These are phyloP conservation scores for Uronychia setigera DNA, from an alignment of 73 alveolate species.

Conservation along the genomic window DNA sequence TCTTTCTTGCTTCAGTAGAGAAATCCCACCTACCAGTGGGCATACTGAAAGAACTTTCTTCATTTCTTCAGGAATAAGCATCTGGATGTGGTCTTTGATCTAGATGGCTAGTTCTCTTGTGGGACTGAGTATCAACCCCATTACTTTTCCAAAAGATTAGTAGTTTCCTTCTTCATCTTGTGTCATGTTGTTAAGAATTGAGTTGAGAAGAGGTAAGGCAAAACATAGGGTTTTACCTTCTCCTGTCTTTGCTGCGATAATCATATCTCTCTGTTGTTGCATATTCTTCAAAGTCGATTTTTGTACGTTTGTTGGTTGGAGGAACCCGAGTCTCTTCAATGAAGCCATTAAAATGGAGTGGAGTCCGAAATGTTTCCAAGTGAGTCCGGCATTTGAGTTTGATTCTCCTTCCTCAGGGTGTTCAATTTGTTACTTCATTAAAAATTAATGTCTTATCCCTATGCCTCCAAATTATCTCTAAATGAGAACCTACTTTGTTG, in stretches of 20 bases:
- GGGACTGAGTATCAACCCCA: constrained; percentile 86
- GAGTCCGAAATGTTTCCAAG: constrained; percentile 28
- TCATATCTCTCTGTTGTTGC: constrained; percentile 72
- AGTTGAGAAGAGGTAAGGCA: constrained; percentile 92
- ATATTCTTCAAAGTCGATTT: constrained; percentile 59
- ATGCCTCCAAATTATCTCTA: no score
- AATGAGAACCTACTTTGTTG: no score
- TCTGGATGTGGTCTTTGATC: constrained; percentile 88
- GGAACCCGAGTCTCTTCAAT: constrained; percentile 22
- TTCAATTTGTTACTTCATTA: no score
- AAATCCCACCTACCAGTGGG: constrained; percentile 95
- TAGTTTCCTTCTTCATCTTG: constrained; percentile 70
- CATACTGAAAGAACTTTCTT: constrained; percentile 60
- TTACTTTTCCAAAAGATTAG: constrained; percentile 9
- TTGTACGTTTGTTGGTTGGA: constrained; percentile 86
- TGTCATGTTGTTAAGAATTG: constrained; percentile 63
- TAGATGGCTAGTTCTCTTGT: constrained; percentile 96
- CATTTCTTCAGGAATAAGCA: constrained; percentile 70
- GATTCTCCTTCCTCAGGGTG: no score
- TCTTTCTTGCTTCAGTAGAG: constrained; percentile 93
- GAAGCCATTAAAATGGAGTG: constrained; percentile 7
- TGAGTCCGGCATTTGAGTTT: no score
- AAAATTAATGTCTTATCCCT: no score
- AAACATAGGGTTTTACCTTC: constrained; percentile 97
- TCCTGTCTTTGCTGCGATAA: constrained; percentile 94